Evolutionary conservation across 2,329 filamentous ascomycete species (phyloP).

Genomic region (Phoma sp.): DNA sequence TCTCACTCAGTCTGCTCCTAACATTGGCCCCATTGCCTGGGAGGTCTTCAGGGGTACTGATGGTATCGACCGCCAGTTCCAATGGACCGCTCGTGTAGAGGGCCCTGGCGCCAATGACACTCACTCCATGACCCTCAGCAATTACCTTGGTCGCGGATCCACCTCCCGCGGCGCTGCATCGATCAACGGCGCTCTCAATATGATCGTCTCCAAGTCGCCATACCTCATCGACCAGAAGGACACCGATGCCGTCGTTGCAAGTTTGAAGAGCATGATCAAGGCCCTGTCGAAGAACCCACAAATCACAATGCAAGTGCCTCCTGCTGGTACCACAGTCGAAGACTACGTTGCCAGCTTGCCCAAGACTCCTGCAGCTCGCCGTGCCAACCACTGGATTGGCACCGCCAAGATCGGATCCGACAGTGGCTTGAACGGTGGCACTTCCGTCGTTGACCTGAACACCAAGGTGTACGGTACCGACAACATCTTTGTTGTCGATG

Average conservation of each 20-base stretch:
- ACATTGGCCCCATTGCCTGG: slow-evolving; percentile 68
- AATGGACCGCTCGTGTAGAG: slow-evolving; percentile 71
- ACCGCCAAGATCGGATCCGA: slow-evolving; percentile 62
- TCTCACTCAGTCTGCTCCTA: slow-evolving; percentile 68
- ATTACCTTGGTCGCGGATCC: slow-evolving; percentile 69
- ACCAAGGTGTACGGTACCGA: slow-evolving; percentile 57
- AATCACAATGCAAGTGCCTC: slow-evolving; percentile 64
- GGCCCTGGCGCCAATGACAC: slow-evolving; percentile 53
- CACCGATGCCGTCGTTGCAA: slow-evolving; percentile 66
- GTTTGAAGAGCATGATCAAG: slow-evolving; percentile 65
- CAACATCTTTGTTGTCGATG: slow-evolving; percentile 56
- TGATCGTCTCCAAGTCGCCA: slow-evolving; percentile 64
- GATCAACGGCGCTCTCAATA: slow-evolving; percentile 63
- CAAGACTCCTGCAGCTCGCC: slow-evolving; percentile 47
- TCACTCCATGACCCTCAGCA: slow-evolving; percentile 51
- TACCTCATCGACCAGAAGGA: slow-evolving; percentile 65
- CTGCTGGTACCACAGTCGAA: slow-evolving; percentile 57
- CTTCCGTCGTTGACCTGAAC: slow-evolving; percentile 57
- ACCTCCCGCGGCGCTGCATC: slow-evolving; percentile 67
- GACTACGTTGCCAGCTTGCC: slow-evolving; percentile 60
- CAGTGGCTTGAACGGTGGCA: slow-evolving; percentile 50
- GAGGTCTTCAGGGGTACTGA: slow-evolving; percentile 64
- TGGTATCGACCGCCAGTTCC: slow-evolving; percentile 66
- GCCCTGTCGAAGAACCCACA: slow-evolving; percentile 60
- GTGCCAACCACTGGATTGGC: slow-evolving; percentile 58